Evolutionary conservation across 805 yeast species (phyloP).

Genomic region (Zygoascus ofunaensis): DNA sequence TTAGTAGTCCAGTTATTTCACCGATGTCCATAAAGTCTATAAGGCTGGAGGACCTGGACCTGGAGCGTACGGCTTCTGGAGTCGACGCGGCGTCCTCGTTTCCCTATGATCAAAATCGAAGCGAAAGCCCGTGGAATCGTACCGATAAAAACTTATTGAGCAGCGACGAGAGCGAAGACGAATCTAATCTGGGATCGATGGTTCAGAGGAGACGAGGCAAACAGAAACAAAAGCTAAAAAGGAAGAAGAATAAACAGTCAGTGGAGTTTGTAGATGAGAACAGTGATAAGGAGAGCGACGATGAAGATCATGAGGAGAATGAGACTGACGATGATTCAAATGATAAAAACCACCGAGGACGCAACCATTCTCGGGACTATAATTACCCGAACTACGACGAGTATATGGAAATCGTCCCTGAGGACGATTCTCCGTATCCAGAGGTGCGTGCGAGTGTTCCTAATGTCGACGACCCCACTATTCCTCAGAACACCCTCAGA

Average conservation of each 20-base stretch:
- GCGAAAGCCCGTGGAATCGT: no score
- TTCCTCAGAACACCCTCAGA: constrained; percentile 46
- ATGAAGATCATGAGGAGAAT: not conserved
- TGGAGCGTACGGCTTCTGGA: no score
- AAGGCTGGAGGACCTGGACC: not conserved
- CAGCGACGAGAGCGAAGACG: no score
- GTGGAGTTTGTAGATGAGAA: no score
- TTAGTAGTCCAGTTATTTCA: no score
- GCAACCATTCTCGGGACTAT: not conserved
- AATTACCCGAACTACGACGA: constrained; percentile 8
- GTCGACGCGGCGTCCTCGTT: no score
- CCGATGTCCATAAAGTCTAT: not conserved
- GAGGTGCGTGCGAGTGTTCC: constrained; percentile 62
- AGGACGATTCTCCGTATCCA: constrained; percentile 46
- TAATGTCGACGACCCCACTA: constrained; percentile 42
- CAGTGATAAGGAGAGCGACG: not conserved
- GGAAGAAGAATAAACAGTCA: no score
- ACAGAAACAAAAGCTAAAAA: not conserved
- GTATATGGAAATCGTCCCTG: constrained; percentile 16
- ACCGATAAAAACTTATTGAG: no score
- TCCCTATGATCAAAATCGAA: no score
- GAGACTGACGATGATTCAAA: not conserved
- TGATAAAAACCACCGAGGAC: not conserved
- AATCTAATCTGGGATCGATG: no score
- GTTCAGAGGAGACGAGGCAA: not conserved